Conservation (phyloP, 805 yeast species). For the Schwanniomyces vanrijiae region DNA sequence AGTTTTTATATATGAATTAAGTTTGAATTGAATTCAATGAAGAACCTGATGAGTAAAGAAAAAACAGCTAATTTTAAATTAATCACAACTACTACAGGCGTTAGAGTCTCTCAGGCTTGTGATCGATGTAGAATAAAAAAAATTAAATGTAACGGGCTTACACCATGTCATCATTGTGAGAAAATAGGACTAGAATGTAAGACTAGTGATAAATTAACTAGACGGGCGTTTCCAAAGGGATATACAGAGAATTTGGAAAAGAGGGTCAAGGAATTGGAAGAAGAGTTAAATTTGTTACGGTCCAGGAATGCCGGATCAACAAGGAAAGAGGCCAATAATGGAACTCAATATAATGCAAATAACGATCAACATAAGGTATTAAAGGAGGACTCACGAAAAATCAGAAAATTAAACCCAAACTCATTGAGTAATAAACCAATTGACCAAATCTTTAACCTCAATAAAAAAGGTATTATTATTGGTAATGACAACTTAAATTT, state of each 20-base stretch:
- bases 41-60: slow-evolving; percentile 7
- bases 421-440: slow-evolving; percentile 42
- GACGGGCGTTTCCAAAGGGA: slow-evolving; percentile 80
- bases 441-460: slow-evolving; percentile 45
- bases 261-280: slow-evolving; percentile 60
- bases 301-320: not conserved
- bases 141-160: slow-evolving; percentile 71
- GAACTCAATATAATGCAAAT: not conserved
- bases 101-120: slow-evolving; percentile 76
- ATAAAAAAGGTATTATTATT: slow-evolving; percentile 42
- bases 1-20: not conserved
- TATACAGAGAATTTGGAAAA: slow-evolving; percentile 74
- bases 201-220: slow-evolving; percentile 69
- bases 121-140: slow-evolving; percentile 78
- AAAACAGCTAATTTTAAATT: slow-evolving; percentile 31
- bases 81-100: slow-evolving; percentile 37
- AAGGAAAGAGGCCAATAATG: not conserved
- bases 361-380: slow-evolving; percentile 12
- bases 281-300: slow-evolving; percentile 40
- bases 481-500: slow-evolving; percentile 47
- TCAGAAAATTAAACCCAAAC: slow-evolving; percentile 1
- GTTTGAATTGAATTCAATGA: not conserved
- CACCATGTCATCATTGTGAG: slow-evolving; percentile 69
- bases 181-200: slow-evolving; percentile 67
- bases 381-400: slow-evolving; percentile 2